Evolutionary conservation across 2,329 filamentous ascomycete species (phyloP), one percentile per base, ranked within the genome.

Genomic region (Fusarium sp.): DNA sequence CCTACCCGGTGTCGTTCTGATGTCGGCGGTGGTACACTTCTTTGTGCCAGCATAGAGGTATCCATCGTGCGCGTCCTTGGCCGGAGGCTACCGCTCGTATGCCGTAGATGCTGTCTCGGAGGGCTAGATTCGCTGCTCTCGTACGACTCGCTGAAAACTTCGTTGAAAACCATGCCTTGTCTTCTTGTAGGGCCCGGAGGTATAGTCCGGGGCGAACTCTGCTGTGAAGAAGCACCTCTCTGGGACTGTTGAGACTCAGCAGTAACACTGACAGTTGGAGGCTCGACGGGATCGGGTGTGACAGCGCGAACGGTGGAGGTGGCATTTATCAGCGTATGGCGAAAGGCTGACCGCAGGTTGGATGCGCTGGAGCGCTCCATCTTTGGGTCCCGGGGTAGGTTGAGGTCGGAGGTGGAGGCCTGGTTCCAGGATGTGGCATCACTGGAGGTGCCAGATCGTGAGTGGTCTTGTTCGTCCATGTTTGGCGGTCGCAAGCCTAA

Each of bases 1-100:
- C 92, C 91, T 48, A 94, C 89, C 58, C 92, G 88, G 76, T 91
- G 89, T 58, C 92, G 88, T 75, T 90, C 88, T 41, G 80, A 66
- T 8, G 81, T 74, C n/a, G 82, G 79, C 36, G 82, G 78, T 41
- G 82, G 78, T 18, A 83, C 79, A 24, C 79, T 80, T 58, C 81
- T 79, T 52, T 87, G 85, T 62, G 85, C 86, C 45, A 88, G 85
- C 79, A 87, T 84, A 41, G 87, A 83, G 48, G 86, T 85, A 74
- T 90, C 89, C 83, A 91, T 85, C 20, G 89, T 91, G 69, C 88
- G 86, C 7, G 88, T 90, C 66, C 89, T 85, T 39, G 88, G 87
- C 49, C 89, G 84, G 62, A 86, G 81, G 51, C 80, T 79, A 41
- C 82, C 74, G 64, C 80, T 81, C 42, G 80, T 72, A 60, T 81